Conservation (phyloP, 495 filamentous ascomycete genomes). For the Oidiodendron maius region DNA sequence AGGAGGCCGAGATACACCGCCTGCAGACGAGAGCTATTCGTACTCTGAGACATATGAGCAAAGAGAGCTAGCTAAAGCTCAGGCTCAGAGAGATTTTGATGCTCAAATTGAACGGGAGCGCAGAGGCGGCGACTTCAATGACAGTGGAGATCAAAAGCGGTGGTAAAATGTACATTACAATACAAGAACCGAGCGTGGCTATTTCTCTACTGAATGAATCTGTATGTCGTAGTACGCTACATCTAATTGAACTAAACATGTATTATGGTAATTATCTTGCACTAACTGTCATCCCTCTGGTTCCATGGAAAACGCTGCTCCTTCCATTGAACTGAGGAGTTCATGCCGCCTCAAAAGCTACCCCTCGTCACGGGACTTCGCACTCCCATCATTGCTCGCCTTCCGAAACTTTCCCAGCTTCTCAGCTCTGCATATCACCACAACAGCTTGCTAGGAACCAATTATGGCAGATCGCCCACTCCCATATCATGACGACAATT, state of each 20-base stretch:
- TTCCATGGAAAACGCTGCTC: too few species aligned
- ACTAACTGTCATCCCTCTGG: too few species aligned
- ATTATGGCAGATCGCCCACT: constrained; percentile 12
- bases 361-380: background rate
- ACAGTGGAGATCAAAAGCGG: constrained; percentile 10
- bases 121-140: constrained; percentile 25
- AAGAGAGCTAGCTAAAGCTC: constrained; percentile 29
- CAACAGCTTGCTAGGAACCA: too few species aligned
- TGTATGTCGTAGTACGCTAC: too few species aligned
- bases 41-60: constrained; percentile 16
- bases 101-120: constrained; percentile 41
- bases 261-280: too few species aligned
- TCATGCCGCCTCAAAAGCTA: too few species aligned
- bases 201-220: background rate
- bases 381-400: background rate
- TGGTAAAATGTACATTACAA: constrained; percentile 11
- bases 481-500: background rate
- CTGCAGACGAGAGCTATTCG: constrained; percentile 32
- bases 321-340: too few species aligned
- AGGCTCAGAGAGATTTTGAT: constrained; percentile 51
- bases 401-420: background rate
- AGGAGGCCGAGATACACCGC: background rate
- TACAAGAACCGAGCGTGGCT: background rate
- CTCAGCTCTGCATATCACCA: too few species aligned
- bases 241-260: too few species aligned